These are phyloP conservation scores for Erythrobasidium hasegawianum DNA, from an alignment of 1,284 basidiomycete species.

Conservation along the genomic window DNA sequence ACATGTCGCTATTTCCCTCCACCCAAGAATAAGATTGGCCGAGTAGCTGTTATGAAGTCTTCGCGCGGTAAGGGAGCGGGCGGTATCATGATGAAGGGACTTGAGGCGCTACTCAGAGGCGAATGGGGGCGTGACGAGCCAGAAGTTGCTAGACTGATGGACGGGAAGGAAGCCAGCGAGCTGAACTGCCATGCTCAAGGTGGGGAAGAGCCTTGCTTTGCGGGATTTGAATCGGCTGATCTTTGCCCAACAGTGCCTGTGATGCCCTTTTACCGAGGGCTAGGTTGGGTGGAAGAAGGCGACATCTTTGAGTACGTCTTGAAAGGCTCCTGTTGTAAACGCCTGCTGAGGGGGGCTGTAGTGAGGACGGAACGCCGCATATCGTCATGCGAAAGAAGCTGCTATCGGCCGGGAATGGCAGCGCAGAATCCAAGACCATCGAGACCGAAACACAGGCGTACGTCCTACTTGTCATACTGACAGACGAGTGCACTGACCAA, in stretches of 20 bases:
- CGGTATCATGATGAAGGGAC: constrained; percentile 24
- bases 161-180: constrained; percentile 23
- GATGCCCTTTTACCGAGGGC: constrained; percentile 15
- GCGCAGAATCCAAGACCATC: too few species aligned
- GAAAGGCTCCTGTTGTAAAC: not conserved
- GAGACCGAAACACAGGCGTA: too few species aligned
- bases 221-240: not conserved
- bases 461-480: too few species aligned
- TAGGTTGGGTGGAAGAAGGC: constrained; percentile 22
- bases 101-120: constrained; percentile 23
- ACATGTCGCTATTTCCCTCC: constrained; percentile 31
- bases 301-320: constrained; percentile 22
- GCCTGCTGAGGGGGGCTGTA: not conserved
- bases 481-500: too few species aligned
- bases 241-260: not conserved
- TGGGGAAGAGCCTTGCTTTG: not conserved
- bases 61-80: constrained; percentile 22
- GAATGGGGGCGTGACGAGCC: not conserved
- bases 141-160: constrained; percentile 9
- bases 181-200: constrained; percentile 26
- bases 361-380: constrained; percentile 33
- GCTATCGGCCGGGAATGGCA: not conserved
- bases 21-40: constrained; percentile 24
- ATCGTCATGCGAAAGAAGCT: constrained; percentile 28
- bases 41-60: constrained; percentile 21